These are phyloP conservation scores for Ceraceosorus guamensis DNA, from an alignment of 1,284 basidiomycete species.

Conservation along the genomic window DNA sequence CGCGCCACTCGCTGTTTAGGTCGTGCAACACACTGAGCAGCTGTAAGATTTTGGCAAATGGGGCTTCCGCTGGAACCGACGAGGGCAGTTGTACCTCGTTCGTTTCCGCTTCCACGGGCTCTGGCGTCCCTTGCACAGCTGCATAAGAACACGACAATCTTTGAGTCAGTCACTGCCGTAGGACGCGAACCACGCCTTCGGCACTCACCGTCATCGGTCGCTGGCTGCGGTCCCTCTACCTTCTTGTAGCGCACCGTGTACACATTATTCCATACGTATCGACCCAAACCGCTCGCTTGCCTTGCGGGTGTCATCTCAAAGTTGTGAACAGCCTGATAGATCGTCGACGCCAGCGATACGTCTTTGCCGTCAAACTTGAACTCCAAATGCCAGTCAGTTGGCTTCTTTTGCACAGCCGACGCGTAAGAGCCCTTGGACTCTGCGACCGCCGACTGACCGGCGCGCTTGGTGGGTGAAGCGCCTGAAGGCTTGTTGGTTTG, in stretches of 20 bases:
- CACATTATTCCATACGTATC: slow-evolving; percentile 76
- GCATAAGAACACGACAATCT: too few relatives aligned
- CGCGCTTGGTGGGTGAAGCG: too few relatives aligned
- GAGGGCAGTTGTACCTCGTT: slow-evolving; percentile 51
- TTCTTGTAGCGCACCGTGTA: slow-evolving; percentile 91
- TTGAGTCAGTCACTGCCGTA: too few relatives aligned
- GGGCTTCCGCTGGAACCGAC: slow-evolving; percentile 73
- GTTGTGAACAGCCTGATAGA: slow-evolving; percentile 90
- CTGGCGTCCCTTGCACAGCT: slow-evolving; percentile 26
- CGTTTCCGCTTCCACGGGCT: slow-evolving; percentile 18
- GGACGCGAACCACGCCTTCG: too few relatives aligned
- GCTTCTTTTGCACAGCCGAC: slow-evolving; percentile 81
- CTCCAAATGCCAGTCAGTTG: slow-evolving; percentile 90
- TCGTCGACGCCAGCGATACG: slow-evolving; percentile 76
- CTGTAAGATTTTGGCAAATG: slow-evolving; percentile 82
- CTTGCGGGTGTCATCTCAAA: slow-evolving; percentile 56
- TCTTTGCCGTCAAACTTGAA: slow-evolving; percentile 83
- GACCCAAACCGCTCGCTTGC: neutral
- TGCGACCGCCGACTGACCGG: too few relatives aligned
- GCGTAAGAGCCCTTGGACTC: slow-evolving; percentile 65
- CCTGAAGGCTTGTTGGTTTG: too few relatives aligned
- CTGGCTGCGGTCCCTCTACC: slow-evolving; percentile 69
- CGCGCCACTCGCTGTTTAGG: slow-evolving; percentile 62
- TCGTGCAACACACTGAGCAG: slow-evolving; percentile 79
- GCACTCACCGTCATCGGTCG: slow-evolving; percentile 31